Percentiles rank a stretch among this genome's conserved stretches.
phyloP scores from a whole-genome alignment of 768 basidiomycete species.

The Rossbeevera mucosa region DNA sequence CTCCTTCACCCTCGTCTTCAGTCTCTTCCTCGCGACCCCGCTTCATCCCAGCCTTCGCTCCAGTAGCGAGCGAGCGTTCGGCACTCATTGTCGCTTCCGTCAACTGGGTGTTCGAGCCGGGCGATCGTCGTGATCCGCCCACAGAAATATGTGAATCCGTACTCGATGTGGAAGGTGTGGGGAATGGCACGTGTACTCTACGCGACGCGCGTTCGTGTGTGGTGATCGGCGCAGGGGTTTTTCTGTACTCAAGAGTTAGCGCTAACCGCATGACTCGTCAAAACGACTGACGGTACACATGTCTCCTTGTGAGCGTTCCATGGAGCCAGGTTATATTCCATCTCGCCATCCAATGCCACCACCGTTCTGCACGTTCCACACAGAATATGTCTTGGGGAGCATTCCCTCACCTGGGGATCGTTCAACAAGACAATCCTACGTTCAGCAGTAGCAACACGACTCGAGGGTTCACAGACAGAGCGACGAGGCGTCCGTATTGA shows the following conservation, averaged over 20 bases:
- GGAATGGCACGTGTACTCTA: conserved; percentile 9
- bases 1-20: conserved; percentile 23
- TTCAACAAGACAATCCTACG: conserved; percentile 60
- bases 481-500: conserved; percentile 18
- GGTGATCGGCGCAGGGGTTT: conserved; percentile 17
- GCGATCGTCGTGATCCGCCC: conserved; percentile 10
- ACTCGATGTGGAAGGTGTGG: conserved; percentile 18
- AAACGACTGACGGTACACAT: conserved; percentile 39
- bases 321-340: conserved; percentile 54
- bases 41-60: conserved; percentile 37
- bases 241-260: conserved; percentile 14
- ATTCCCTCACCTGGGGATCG: conserved; percentile 54
- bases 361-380: conserved; percentile 49
- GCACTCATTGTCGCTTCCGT: conserved; percentile 38
- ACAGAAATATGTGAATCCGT: conserved; percentile 13
- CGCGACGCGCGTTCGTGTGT: conserved; percentile 16
- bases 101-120: conserved; percentile 27
- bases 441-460: conserved; percentile 57
- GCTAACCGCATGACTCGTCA: neutral
- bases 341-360: conserved; percentile 43
- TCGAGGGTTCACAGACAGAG: conserved; percentile 42
- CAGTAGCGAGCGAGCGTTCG: conserved; percentile 15
- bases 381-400: conserved; percentile 41
- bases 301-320: conserved; percentile 61
- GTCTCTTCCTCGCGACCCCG: conserved; percentile 47